A percentile compares a stretch with the other conserved stretches of the same genome.
phyloP scores from a whole-genome alignment of 305 asterid species.

The Fraxinus paxiana region DNA sequence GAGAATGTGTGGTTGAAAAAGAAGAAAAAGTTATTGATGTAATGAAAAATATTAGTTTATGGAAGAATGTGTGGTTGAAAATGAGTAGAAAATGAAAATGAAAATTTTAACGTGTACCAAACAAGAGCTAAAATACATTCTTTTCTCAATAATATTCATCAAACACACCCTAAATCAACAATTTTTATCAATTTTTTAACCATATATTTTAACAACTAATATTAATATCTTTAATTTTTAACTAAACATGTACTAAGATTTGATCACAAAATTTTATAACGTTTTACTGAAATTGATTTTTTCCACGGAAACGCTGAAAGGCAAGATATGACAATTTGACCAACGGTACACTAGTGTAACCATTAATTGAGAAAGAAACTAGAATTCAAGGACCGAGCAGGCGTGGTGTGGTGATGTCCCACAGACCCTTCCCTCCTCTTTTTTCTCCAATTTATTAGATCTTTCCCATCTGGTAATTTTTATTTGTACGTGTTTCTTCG shows the following conservation, averaged over 20 bases:
- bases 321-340: background rate
- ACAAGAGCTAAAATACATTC: too few relatives aligned
- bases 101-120: too few relatives aligned
- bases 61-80: too few relatives aligned
- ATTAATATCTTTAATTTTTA: too few relatives aligned
- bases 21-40: too few relatives aligned
- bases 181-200: background rate
- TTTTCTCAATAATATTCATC: too few relatives aligned
- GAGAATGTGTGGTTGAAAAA: too few relatives aligned
- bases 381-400: background rate
- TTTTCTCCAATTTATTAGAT: constrained; percentile 48
- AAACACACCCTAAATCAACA: too few relatives aligned
- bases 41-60: too few relatives aligned
- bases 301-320: background rate
- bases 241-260: too few relatives aligned
- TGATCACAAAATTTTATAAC: background rate
- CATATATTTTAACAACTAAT: too few relatives aligned
- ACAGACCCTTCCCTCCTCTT: constrained; percentile 47
- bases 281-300: background rate
- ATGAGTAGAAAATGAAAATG: too few relatives aligned
- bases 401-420: constrained; percentile 30
- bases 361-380: background rate
- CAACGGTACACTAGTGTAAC: background rate
- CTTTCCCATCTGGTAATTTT: constrained; percentile 37
- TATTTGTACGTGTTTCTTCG: background rate